Evolutionary conservation across 257 asterid species (phyloP), one percentile per base, ranked within the genome.

Genomic region (Solanum microdontum): DNA sequence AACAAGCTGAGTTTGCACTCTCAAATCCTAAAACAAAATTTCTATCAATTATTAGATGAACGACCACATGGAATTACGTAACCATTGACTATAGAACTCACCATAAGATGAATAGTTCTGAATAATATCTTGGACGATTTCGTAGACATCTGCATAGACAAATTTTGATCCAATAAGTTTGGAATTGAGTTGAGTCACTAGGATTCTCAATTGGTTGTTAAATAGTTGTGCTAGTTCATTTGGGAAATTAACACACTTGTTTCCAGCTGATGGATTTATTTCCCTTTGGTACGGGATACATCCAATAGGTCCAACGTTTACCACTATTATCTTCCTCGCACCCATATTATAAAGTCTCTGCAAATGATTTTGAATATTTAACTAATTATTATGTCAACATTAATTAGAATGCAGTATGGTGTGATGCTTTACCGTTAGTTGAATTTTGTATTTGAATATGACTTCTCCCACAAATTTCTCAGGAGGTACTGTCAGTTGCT

Each of bases 301-400:
- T 32, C 98, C 98, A 83, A 95, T 92, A 4, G 98, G 97, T 76
- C 98, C 98, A 5, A 94, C 96, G 90, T 94, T 95, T 12, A 92
- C 93, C 51, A 93, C 93, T 0, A 92, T 45, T 4, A 95, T 64
- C 83, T 89, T 93, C 86, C 94, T 93, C 1, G 91, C 97, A 2
- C 94, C 98, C 95, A 95, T 87, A 8, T 75, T 66, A 79, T 93
- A 91, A 11, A 95, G 94, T 89, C 98, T 93, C 98, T 95, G 93
- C 26, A 17, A 17, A 36, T 88, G 68, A 69, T 14, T 60, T 69
- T 69, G 33, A 40, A 40, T 36, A 68, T 55, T 12, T 34, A 66
- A 66, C 28, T 17, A 32, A 2, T 73, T 7, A 19, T 15, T 2
- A 2, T 30, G 30, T 26, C 26, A 36, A 2, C n/a, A 21, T 21